Evolutionary conservation across 2,329 filamentous ascomycete genomes (phyloP), one percentile per base, ranked within the genome.

Genomic region (Pseudogymnoascus sp.): DNA sequence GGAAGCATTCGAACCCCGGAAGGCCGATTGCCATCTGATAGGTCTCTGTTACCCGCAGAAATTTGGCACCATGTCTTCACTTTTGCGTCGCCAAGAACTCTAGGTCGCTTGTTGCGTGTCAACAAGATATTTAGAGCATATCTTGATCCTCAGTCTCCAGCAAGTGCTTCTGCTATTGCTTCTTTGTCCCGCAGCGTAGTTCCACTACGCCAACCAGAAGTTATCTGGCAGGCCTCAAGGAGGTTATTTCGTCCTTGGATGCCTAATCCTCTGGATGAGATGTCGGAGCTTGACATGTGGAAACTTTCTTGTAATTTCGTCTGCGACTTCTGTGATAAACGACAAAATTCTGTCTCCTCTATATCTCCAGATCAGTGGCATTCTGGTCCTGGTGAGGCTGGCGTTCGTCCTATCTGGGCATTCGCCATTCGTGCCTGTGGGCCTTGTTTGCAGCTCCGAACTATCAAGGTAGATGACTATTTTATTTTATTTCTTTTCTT

Each of bases 251-350:
- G 84, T 76, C 84, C 84, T 25, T 81, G 82, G 67, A 84, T 92
- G 77, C 90, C 90, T 55, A 80, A 80, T 62, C 90, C 90, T 28
- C 78, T 93, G 59, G 76, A 78, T 60, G 81, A 80, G 63, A 83
- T 82, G 71, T 83, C 83, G 42, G 90, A 94, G 73, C 77, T 90
- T 66, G 83, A 87, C 42, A 92, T 92, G 89, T 91, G 90, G 83
- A 83, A 82, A 69, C 77, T 94, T 60, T 79, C 85, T 36, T 86
- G 84, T 72, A 82, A 83, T 58, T 77, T 71, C 30, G 75, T 71
- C 62, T 95, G 91, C 73, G 86, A 92, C 70, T 84, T 86, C 67
- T 94, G 91, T 74, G 77, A 75, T 61, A 83, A 78, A 65, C 68
- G 66, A 59, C 58, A 38, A 72, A 70, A 65, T 64, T 61, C 63